Evolutionary conservation across 352 stramenopile species (phyloP).

Genomic region (Thalassiosira hispida): DNA sequence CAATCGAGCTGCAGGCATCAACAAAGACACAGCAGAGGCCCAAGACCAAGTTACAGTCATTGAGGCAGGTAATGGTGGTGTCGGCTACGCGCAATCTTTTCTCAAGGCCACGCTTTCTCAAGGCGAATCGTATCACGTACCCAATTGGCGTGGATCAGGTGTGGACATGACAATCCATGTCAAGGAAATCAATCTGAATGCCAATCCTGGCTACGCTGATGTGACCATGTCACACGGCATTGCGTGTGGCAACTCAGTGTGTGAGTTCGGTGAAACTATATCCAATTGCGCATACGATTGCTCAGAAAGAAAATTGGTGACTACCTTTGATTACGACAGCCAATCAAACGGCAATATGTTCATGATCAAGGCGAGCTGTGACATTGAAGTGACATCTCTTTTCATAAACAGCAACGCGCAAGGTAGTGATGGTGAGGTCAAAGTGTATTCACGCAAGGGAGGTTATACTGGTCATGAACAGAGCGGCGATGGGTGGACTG

Average conservation of each 20-base stretch:
- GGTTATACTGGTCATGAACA: slow-evolving; percentile 17
- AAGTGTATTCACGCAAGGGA: slow-evolving; percentile 27
- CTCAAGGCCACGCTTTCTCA: slow-evolving; percentile 24
- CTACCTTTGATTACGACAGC: slow-evolving; percentile 38
- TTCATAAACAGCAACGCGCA: slow-evolving; percentile 28
- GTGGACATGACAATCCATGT: slow-evolving; percentile 28
- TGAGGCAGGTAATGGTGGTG: slow-evolving; percentile 31
- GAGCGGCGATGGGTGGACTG: slow-evolving; percentile 16
- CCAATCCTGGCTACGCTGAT: slow-evolving; percentile 25
- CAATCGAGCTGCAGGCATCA: slow-evolving; percentile 56
- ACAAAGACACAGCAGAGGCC: slow-evolving; percentile 29
- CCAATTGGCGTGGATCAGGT: slow-evolving; percentile 33
- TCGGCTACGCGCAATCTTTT: slow-evolving; percentile 45
- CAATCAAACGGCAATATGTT: slow-evolving; percentile 42
- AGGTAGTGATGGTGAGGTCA: slow-evolving; percentile 32
- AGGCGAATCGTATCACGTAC: slow-evolving; percentile 25
- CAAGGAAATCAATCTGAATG: slow-evolving; percentile 22
- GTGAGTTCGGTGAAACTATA: slow-evolving; percentile 9
- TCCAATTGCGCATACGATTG: slow-evolving; percentile 32
- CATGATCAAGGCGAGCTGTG: slow-evolving; percentile 29
- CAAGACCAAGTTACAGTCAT: slow-evolving; percentile 43
- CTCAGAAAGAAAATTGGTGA: slow-evolving; percentile 15
- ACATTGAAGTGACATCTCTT: slow-evolving; percentile 37
- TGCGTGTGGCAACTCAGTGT: slow-evolving; percentile 28
- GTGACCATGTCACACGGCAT: slow-evolving; percentile 22